Conservation (phyloP, 108 stramenopile genomes). For the Skeletonema costatum region DNA sequence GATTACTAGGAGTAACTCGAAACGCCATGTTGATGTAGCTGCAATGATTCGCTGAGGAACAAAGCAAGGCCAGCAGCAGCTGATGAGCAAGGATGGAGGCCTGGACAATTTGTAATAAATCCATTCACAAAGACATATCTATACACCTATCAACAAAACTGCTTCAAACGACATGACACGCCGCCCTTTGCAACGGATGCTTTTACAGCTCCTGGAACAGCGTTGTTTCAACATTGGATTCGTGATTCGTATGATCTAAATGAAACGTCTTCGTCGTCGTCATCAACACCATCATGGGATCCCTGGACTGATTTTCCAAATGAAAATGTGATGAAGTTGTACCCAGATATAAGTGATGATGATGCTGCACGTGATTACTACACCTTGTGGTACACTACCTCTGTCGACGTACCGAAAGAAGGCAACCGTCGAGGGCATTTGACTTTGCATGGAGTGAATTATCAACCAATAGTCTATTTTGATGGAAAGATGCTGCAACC, state of each 20-base stretch:
- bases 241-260: slow-evolving; percentile 1
- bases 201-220: slow-evolving; percentile 26
- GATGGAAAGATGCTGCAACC: slow-evolving; percentile 11
- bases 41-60: not conserved
- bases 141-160: slow-evolving; percentile 7
- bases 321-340: slow-evolving; percentile 14
- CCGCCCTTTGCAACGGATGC: not conserved
- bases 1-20: no score
- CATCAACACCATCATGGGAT: not conserved
- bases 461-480: slow-evolving; percentile 31
- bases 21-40: not conserved
- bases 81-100: not conserved
- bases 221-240: slow-evolving; percentile 37
- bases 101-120: not conserved
- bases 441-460: slow-evolving; percentile 39
- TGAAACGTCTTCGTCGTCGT: not conserved
- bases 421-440: slow-evolving; percentile 14
- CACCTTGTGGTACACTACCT: slow-evolving; percentile 41
- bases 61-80: not conserved
- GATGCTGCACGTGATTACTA: slow-evolving; percentile 26
- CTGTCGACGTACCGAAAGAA: not conserved
- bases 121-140: not conserved
- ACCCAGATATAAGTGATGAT: slow-evolving; percentile 38
- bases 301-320: slow-evolving; percentile 40
- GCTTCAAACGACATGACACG: slow-evolving; percentile 13